Conservation (phyloP, 2,329 filamentous ascomycete species). For the Alternaria brassicicola region DNA sequence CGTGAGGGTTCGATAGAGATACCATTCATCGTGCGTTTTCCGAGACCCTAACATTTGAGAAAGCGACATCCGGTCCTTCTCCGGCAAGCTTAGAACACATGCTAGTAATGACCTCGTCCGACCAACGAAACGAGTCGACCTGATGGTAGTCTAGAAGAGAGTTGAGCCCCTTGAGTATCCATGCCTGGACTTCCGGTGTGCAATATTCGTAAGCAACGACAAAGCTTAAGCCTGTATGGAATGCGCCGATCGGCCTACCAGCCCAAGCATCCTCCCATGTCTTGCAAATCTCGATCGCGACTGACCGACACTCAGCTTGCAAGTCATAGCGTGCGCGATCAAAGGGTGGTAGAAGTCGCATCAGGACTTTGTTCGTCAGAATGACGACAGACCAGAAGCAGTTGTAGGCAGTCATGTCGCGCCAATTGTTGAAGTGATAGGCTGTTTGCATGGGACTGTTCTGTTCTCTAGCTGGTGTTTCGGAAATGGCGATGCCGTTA, state of each 20-base stretch:
- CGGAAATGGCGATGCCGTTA: constrained; percentile 28
- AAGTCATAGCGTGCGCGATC: constrained; percentile 28
- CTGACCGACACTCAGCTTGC: constrained; percentile 34
- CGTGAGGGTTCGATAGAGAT: background rate
- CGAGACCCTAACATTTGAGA: constrained; percentile 23
- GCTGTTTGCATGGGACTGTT: constrained; percentile 27
- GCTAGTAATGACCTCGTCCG: constrained; percentile 29
- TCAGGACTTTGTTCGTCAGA: constrained; percentile 37
- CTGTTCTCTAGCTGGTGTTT: constrained; percentile 26
- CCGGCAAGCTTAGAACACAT: constrained; percentile 39
- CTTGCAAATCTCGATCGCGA: constrained; percentile 43
- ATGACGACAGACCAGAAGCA: constrained; percentile 43
- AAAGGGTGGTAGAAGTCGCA: constrained; percentile 34
- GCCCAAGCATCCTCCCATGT: constrained; percentile 46
- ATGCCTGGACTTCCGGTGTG: constrained; percentile 28
- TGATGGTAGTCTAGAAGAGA: constrained; percentile 34
- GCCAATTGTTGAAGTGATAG: constrained; percentile 42
- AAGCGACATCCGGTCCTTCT: constrained; percentile 31
- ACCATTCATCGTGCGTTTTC: constrained; percentile 14
- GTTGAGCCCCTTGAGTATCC: constrained; percentile 39
- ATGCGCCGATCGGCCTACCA: constrained; percentile 41
- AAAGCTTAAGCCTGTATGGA: constrained; percentile 41
- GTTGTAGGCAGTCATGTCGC: constrained; percentile 41
- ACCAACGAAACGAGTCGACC: constrained; percentile 40
- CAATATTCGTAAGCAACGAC: constrained; percentile 44